phyloP scores from a whole-genome alignment of 2,329 filamentous ascomycete genomes.

The Stachybotrys chlorohalonatus region DNA sequence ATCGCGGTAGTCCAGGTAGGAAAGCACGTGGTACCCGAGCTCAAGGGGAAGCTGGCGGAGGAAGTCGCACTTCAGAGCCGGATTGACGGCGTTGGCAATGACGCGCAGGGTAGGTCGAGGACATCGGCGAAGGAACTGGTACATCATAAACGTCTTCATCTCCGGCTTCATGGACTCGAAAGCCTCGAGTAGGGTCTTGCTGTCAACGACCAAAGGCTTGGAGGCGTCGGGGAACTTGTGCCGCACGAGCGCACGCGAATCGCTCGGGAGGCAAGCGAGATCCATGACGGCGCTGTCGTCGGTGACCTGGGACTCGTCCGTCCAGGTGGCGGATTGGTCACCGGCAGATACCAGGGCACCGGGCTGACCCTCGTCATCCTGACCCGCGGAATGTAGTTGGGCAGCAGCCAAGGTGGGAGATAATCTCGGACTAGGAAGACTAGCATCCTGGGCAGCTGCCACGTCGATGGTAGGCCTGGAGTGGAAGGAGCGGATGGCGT shows the following conservation, averaged over 20 bases:
- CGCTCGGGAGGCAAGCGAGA: slow-evolving; percentile 13
- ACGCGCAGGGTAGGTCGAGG: slow-evolving; percentile 81
- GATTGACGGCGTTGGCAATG: slow-evolving; percentile 85
- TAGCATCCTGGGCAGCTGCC: slow-evolving; percentile 74
- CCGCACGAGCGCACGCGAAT: slow-evolving; percentile 15
- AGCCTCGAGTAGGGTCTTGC: slow-evolving; percentile 76
- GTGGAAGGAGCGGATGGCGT: slow-evolving; percentile 35
- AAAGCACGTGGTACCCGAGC: slow-evolving; percentile 77
- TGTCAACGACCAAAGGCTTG: slow-evolving; percentile 53
- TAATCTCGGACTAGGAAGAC: slow-evolving; percentile 85
- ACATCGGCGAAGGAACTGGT: slow-evolving; percentile 83
- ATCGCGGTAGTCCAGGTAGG: slow-evolving; percentile 76
- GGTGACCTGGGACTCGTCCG: slow-evolving; percentile 32
- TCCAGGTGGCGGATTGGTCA: slow-evolving; percentile 20
- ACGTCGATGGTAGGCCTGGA: slow-evolving; percentile 53
- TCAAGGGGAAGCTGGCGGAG: slow-evolving; percentile 75
- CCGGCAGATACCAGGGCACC: slow-evolving; percentile 21
- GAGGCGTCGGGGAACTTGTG: slow-evolving; percentile 9
- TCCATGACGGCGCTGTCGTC: slow-evolving; percentile 18
- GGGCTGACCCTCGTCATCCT: slow-evolving; percentile 28
- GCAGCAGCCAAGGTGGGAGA: slow-evolving; percentile 81
- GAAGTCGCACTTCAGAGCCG: slow-evolving; percentile 91
- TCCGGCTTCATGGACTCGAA: slow-evolving; percentile 88
- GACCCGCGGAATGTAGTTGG: slow-evolving; percentile 39
- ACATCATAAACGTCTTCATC: slow-evolving; percentile 95